phyloP scores from a whole-genome alignment of 2,329 filamentous ascomycete species.

The Scytalidium lignicola region DNA sequence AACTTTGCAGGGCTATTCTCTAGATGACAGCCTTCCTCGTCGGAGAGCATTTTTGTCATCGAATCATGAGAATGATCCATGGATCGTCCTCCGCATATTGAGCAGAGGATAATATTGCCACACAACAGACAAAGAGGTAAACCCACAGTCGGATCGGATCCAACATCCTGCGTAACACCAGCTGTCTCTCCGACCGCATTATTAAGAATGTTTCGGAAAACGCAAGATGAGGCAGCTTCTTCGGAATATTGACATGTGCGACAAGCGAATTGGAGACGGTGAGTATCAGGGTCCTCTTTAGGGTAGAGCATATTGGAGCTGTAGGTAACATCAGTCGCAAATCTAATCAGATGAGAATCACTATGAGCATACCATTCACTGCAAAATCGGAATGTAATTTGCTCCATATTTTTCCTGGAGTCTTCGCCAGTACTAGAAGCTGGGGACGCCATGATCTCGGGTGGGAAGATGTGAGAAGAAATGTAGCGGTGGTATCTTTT shows the following conservation, averaged over 20 bases:
- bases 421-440: slow-evolving; percentile 43
- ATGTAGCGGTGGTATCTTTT: not conserved
- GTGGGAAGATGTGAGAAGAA: not conserved
- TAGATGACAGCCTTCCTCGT: slow-evolving; percentile 6
- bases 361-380: slow-evolving; percentile 69
- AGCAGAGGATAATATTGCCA: slow-evolving; percentile 39
- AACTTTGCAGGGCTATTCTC: slow-evolving; percentile 1
- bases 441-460: slow-evolving; percentile 49
- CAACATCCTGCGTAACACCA: slow-evolving; percentile 95
- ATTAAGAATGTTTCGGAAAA: slow-evolving; percentile 92
- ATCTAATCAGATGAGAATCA: slow-evolving; percentile 9
- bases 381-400: slow-evolving; percentile 96
- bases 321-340: slow-evolving; percentile 17
- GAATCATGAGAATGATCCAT: too few species aligned
- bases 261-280: slow-evolving; percentile 90
- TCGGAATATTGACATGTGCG: slow-evolving; percentile 92
- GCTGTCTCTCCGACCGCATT: slow-evolving; percentile 91
- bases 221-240: slow-evolving; percentile 79
- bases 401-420: slow-evolving; percentile 52
- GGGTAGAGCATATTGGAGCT: slow-evolving; percentile 97
- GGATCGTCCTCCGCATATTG: too few species aligned
- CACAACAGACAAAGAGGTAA: slow-evolving; percentile 42
- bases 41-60: not conserved
- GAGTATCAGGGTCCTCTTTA: slow-evolving; percentile 81
- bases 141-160: slow-evolving; percentile 98